These are phyloP conservation scores for Exserohilum rostratum DNA, from an alignment of 2,329 filamentous ascomycete genomes.

Conservation along the genomic window DNA sequence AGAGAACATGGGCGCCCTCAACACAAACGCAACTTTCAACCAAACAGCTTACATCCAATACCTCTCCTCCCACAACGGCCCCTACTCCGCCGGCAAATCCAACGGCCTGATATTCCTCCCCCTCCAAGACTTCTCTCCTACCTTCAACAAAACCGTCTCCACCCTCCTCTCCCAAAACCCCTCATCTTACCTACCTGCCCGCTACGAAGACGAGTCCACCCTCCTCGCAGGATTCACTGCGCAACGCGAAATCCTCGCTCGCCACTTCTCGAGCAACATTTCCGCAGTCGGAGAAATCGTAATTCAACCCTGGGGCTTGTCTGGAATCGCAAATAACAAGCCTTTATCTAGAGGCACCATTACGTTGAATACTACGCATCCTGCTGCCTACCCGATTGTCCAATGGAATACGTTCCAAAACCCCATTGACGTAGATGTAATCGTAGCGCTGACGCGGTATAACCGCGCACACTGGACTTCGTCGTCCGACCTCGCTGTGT, in stretches of 20 bases:
- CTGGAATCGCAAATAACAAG: constrained; percentile 11
- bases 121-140: constrained; percentile 2
- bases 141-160: constrained; percentile 4
- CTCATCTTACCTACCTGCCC: constrained; percentile 12
- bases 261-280: constrained; percentile 6
- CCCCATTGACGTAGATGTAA: constrained; percentile 43
- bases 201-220: constrained; percentile 11
- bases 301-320: constrained; percentile 17
- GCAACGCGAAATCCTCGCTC: constrained; percentile 14
- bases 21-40: constrained; percentile 28
- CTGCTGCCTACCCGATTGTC: constrained; percentile 29
- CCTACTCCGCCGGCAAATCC: constrained; percentile 20
- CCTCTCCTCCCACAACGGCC: constrained; percentile 28
- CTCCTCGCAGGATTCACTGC: constrained; percentile 4
- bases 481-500: constrained; percentile 30
- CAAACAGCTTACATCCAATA: constrained; percentile 26
- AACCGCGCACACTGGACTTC: constrained; percentile 41
- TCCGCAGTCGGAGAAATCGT: constrained; percentile 33
- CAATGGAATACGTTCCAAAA: constrained; percentile 42
- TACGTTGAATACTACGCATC: constrained; percentile 39
- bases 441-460: constrained; percentile 37
- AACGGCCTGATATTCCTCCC: constrained; percentile 16
- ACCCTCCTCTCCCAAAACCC: constrained; percentile 15
- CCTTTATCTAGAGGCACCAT: constrained; percentile 39
- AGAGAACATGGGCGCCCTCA: constrained; percentile 8